phyloP scores from a whole-genome alignment of 2,329 filamentous ascomycete species.

The Raffaelea ambrosiae region DNA sequence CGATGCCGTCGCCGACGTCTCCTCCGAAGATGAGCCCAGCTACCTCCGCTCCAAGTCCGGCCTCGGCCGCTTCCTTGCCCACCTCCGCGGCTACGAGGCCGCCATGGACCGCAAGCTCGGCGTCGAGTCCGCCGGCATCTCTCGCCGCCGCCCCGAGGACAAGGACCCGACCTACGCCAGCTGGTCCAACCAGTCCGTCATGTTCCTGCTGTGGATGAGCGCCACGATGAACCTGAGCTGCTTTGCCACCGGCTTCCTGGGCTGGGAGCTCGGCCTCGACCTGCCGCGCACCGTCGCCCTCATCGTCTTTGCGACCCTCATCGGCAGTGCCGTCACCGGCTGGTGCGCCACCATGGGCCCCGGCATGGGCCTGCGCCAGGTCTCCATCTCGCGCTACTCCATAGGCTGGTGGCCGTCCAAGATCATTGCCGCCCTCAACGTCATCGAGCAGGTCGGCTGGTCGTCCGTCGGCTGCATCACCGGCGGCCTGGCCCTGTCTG shows the following conservation, averaged over 20 bases:
- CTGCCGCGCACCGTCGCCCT: slow-evolving; percentile 34
- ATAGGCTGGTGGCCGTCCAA: slow-evolving; percentile 44
- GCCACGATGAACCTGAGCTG: slow-evolving; percentile 42
- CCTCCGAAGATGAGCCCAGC: slow-evolving; percentile 2
- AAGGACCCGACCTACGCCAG: slow-evolving; percentile 24
- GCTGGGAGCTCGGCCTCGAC: slow-evolving; percentile 37
- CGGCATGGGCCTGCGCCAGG: slow-evolving; percentile 39
- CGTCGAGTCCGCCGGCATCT: slow-evolving; percentile 37
- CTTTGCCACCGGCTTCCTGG: slow-evolving; percentile 43
- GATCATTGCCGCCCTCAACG: slow-evolving; percentile 40
- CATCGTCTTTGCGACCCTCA: slow-evolving; percentile 34
- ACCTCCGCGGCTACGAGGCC: slow-evolving; percentile 31
- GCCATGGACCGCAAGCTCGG: slow-evolving; percentile 37
- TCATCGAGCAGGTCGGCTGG: slow-evolving; percentile 42
- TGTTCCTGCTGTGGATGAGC: slow-evolving; percentile 44
- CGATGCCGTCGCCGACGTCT: not conserved
- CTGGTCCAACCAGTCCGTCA: slow-evolving; percentile 33
- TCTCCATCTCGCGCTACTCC: slow-evolving; percentile 39
- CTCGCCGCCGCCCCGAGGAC: slow-evolving; percentile 35
- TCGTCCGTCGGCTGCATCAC: slow-evolving; percentile 42
- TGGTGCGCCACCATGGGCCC: slow-evolving; percentile 43
- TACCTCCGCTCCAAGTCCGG: slow-evolving; percentile 4
- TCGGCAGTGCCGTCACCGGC: slow-evolving; percentile 33
- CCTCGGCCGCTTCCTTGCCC: slow-evolving; percentile 22
- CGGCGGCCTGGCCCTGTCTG: slow-evolving; percentile 38